Base-by-base conservation (phyloP, 768 basidiomycete genomes). In the Daedaleopsis nitida region DNA sequence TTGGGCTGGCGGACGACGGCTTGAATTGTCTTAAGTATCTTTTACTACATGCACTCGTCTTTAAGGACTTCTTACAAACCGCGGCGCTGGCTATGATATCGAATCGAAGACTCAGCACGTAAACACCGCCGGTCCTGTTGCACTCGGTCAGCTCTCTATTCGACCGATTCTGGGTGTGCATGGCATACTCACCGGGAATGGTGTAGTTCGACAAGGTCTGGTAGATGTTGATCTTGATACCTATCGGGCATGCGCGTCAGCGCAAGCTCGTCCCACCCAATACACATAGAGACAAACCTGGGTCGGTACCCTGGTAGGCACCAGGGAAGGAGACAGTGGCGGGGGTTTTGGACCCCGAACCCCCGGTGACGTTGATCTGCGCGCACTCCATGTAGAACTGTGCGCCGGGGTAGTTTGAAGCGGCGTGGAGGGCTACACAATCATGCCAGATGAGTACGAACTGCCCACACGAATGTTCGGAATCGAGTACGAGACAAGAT, bases 331-430 rank as follows among this genome's bases (percentile, higher is more conserved):
- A 65, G 57, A 74, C 72, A 13, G 72, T 74, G 8, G 72, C 62
- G 8, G 75, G 74, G 10, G 50, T 53, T 19, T 70, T 64, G 49
- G 62, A 68, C 60, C 55, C 70, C 39, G 73, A 73, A 12, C 73
- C 70, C 35, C 73, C 74, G 23, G 69, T 70, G 45, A 74, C 68
- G 32, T 64, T 63, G 62, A 77, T 64, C 65, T 75, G 73, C 6
- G 72, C 72, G 66, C 72, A 63, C 42, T 63, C 58, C 54, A 59
- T 58, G 47, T 63, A 63, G 53, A 63, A 63, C 44, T 63, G 62
- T 2, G 84, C 84, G 34, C 84, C 84, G 43, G 81, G 82, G 63
- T 83, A 83, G n/a, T 64, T 74, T 5, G 64, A 57, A 0, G 80
- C 81, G 12, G 71, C 78, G 64, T 80, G 82, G 37, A 83, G 71